Conservation (phyloP, 257 asterid species). For the Gynochthodes officinalis region DNA sequence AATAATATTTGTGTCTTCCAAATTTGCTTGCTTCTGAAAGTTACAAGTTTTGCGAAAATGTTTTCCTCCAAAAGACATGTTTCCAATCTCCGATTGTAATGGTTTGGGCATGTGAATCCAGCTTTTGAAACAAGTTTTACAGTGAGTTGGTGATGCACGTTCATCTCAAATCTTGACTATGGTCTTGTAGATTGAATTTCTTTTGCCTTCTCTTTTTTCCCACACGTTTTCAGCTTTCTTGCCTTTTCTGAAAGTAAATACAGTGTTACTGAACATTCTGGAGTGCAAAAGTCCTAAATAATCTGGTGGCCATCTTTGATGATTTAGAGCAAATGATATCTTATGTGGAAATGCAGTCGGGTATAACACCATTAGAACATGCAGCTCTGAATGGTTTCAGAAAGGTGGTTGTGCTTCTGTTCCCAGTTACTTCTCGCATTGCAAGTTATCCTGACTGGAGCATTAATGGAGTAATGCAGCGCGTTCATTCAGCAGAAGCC, state of each 20-base stretch:
- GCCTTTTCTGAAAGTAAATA: background rate
- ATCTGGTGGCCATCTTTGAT: background rate
- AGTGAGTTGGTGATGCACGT: background rate
- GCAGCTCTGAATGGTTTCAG: background rate
- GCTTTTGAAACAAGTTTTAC: background rate
- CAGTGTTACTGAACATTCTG: background rate
- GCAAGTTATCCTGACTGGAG: conserved; percentile 29
- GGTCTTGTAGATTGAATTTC: background rate
- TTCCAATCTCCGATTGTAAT: background rate
- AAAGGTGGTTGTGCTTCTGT: conserved; percentile 17
- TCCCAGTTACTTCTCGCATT: conserved; percentile 24
- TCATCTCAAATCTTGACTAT: background rate
- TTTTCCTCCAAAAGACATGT: background rate
- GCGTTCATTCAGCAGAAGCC: conserved; percentile 17
- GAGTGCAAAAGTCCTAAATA: background rate
- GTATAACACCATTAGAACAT: conserved; percentile 12
- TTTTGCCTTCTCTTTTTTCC: background rate
- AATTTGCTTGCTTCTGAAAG: background rate
- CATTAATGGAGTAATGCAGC: conserved; percentile 18
- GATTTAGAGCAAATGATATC: background rate
- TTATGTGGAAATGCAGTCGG: conserved; percentile 1
- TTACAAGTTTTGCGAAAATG: background rate
- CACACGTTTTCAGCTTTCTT: background rate
- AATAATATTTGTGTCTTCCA: background rate
- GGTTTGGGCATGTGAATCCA: background rate